phyloP scores from a whole-genome alignment of 495 filamentous ascomycete species.

The Pseudomonodictys pantanalensis region DNA sequence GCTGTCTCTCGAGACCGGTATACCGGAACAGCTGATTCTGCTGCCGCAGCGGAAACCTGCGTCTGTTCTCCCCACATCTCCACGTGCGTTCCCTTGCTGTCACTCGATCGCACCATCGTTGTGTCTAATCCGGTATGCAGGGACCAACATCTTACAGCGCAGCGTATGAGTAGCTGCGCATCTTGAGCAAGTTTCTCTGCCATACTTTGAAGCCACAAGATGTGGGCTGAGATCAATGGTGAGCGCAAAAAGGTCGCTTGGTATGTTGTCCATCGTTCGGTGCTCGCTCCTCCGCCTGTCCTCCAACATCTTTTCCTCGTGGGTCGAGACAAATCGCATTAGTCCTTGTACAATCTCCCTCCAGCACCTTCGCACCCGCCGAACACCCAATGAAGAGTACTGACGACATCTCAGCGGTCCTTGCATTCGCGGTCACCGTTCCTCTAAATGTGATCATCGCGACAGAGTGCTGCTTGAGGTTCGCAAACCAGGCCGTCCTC shows the following conservation, averaged over 20 bases:
- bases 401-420: constrained; percentile 58
- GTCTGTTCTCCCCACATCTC: constrained; percentile 23
- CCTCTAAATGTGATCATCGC: constrained; percentile 76
- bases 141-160: constrained; percentile 3
- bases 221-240: constrained; percentile 33
- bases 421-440: constrained; percentile 83
- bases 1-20: background rate
- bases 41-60: background rate
- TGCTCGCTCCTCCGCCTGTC: background rate
- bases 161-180: constrained; percentile 7
- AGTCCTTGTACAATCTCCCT: background rate
- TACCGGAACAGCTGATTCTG: background rate
- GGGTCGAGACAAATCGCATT: background rate
- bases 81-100: constrained; percentile 4
- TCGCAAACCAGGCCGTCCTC: constrained; percentile 73
- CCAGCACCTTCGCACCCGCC: background rate
- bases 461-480: constrained; percentile 74
- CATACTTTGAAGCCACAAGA: background rate
- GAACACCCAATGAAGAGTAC: background rate
- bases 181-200: constrained; percentile 17
- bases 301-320: background rate
- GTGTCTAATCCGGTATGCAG: constrained; percentile 8
- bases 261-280: constrained; percentile 9
- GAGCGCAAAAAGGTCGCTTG: constrained; percentile 38
- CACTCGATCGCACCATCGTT: background rate